Percentiles rank a stretch among this genome's conserved stretches.
These are phyloP conservation scores for Corylus avellana DNA, from an alignment of 306 rosid species.

Conservation along the genomic window DNA sequence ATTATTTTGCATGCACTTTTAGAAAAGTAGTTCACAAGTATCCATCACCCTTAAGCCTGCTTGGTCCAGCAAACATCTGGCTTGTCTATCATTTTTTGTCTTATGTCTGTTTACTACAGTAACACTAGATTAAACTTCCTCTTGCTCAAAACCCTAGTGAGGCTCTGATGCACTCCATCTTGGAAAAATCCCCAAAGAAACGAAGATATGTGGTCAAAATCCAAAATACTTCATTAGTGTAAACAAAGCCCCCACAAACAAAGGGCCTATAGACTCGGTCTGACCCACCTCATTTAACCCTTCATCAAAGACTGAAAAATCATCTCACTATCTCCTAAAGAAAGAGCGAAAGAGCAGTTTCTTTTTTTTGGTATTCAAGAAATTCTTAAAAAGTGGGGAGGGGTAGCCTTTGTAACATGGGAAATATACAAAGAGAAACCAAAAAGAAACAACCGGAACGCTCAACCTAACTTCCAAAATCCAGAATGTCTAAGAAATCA, in stretches of 20 bases:
- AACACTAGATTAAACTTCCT: background rate
- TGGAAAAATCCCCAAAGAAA: background rate
- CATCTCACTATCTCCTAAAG: background rate
- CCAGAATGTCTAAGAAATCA: background rate
- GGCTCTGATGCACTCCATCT: background rate
- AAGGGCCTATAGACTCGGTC: background rate
- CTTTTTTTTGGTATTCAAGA: no score
- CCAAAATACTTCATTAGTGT: background rate
- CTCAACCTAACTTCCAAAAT: background rate
- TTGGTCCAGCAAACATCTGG: background rate
- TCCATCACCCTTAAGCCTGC: background rate
- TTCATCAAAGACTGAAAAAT: background rate
- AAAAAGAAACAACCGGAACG: no score
- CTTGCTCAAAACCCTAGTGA: background rate
- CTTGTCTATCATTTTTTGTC: background rate
- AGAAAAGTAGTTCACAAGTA: background rate
- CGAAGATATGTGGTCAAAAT: background rate
- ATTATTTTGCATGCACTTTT: background rate
- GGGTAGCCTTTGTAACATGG: no score
- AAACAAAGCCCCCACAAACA: background rate
- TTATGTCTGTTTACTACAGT: background rate
- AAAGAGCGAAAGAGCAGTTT: no score
- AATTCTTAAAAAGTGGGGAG: no score
- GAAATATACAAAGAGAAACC: no score
- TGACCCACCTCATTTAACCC: background rate